Percentiles rank a stretch among this genome's conserved stretches.
These are phyloP conservation scores for Heterobasidion occidentale DNA, from an alignment of 1,284 basidiomycete genomes.

Conservation along the genomic window DNA sequence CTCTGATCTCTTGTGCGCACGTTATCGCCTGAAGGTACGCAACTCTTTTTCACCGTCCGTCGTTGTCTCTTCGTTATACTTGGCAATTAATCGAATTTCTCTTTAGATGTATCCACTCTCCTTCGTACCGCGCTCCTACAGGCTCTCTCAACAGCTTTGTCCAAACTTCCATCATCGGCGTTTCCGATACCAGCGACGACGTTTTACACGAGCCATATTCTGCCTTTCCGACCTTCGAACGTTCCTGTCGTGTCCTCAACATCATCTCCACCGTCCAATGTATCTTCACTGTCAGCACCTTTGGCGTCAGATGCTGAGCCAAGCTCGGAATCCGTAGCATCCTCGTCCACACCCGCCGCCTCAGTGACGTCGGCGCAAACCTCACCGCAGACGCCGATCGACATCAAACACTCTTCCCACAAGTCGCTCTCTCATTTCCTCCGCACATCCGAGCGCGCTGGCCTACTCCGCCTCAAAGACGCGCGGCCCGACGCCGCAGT, in stretches of 20 bases:
- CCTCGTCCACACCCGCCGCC: no score
- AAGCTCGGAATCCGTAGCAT: no score
- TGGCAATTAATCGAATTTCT: background rate
- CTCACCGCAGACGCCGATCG: constrained; percentile 27
- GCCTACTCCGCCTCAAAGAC: constrained; percentile 67
- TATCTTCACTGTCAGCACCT: background rate
- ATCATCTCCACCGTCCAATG: background rate
- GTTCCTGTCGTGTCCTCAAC: background rate
- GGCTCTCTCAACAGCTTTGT: constrained; percentile 43
- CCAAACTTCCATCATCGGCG: constrained; percentile 37
- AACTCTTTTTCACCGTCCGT: background rate
- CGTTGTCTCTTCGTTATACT: background rate
- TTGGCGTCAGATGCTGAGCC: no score
- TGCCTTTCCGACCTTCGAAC: constrained; percentile 55
- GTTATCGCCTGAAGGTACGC: constrained; percentile 11
- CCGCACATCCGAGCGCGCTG: constrained; percentile 66
- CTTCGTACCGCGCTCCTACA: constrained; percentile 70
- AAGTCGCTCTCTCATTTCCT: constrained; percentile 80
- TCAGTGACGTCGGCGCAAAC: constrained; percentile 14
- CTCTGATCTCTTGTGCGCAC: background rate
- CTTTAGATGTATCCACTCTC: constrained; percentile 54
- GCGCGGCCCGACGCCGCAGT: constrained; percentile 60
- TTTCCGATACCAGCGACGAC: constrained; percentile 74
- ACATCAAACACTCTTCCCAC: constrained; percentile 65
- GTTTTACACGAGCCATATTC: constrained; percentile 71